Base-by-base conservation (phyloP, 371 early-diverging fungal genomes). In the Mortierella sp. region DNA sequence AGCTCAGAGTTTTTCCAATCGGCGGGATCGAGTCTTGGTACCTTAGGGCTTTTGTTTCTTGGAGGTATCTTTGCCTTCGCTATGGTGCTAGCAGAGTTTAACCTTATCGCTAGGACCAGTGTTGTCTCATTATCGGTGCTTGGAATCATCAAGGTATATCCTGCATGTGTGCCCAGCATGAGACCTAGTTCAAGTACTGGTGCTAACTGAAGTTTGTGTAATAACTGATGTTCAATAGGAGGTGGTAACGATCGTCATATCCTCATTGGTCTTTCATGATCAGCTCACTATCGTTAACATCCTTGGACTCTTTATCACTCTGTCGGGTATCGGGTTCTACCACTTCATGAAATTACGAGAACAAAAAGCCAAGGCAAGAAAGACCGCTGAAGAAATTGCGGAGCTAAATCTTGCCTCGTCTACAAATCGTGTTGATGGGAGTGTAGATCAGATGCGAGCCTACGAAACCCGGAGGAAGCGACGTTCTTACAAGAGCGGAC, bases 91-190 rank as follows among this genome's bases (percentile, higher is more conserved):
- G 83, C 88, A n/a, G 94, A 94, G 68, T 94, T 86, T 75, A 73
- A 86, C 47, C 75, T 94, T 39, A 92, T 94, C 61, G 78, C 89
- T 5, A 74, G 85, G 39, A 94, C 94, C 0, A 90, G 89, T 16
- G 93, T 91, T 8, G 87, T 94, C 12, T 88, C 94, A 0, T 72
- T 94, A 47, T 91, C 93, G 9, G 87, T 94, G 1, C 91, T 91
- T 3, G 94, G 94, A 9, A 93, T 93, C 72, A 72, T 90, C 68
- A 94, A 93, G 45, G 62, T 45, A 37, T 28, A 24, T 22, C 60
- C 16, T 12, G 20, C 35, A 18, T n/a, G 9, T n/a, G 2, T 20
- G 60, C 16, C 37, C 16, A 37, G n/a, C 22, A 37, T 60, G 32
- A 60, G 39, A 37, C 35, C 0, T 39, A 20, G 10, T 60, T 43